Base-by-base conservation (phyloP, 352 stramenopile species). In the Globisporangium carolinianum region DNA sequence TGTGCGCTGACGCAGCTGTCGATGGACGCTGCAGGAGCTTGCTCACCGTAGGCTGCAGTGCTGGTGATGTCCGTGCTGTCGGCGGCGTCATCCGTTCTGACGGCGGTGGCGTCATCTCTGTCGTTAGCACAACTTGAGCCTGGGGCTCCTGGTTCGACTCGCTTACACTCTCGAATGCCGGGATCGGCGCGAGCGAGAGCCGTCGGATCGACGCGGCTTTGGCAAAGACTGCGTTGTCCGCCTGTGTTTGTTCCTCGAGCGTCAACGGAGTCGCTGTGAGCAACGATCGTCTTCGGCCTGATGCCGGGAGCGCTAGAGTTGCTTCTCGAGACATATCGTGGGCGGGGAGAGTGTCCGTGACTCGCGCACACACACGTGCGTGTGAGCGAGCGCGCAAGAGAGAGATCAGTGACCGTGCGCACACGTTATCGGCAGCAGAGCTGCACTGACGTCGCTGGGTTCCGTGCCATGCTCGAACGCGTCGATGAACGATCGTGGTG, bases 1-100 rank as follows among this genome's bases (percentile, higher is more conserved):
- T 89, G 55, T 83, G 76, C 4, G 70, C 72, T 5, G 60, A 60
- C 1, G 67, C 65, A 10, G 79, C 79, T 8, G 79, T 86, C 17
- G 75, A 67, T 12, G 79, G 75, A 5, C 76, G 67, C 4, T 55
- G 55, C 8, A 52, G 54, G 8, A 45, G 49, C 8, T 35, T 35
- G 15, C 49, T 12, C 15, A 18, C 32, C 8, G 49, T 12, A 37
- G 35, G 15, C 5, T 49, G 15, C 11, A 17, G 42, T 47, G 12
- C 11, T 15, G 5, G 2, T 11, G 5, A 9, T 49, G 36, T 50
- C 10, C 45, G 45, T 12, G 45, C 15, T 49, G 15, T 35, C 24
- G 24, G 24, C 3, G 24, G 24, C 24, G 24, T 32, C 24, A 32
- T 32, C 24, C 24, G 24, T 32, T 32, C 24, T 32, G 24, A 32